A percentile compares a stretch with the other conserved stretches of the same genome.
phyloP scores from a whole-genome alignment of 163 green algal genomes.

The Coccomyxa subellipsoidea region DNA sequence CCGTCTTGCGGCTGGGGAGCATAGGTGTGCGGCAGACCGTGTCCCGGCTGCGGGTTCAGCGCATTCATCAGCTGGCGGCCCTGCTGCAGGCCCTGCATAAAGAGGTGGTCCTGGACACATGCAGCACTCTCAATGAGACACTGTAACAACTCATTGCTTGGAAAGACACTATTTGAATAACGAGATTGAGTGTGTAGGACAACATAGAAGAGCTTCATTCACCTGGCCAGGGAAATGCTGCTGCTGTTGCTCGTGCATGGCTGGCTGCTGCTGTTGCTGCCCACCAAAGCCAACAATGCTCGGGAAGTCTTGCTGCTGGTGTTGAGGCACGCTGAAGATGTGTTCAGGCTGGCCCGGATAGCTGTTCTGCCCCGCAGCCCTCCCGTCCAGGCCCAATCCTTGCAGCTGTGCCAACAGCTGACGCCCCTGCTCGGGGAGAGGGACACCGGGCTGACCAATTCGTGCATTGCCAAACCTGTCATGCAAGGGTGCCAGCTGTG shows the following conservation, averaged over 20 bases:
- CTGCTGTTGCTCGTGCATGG: conserved; percentile 22
- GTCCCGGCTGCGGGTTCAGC: not conserved
- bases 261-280: conserved; percentile 22
- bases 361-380: conserved; percentile 6
- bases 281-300: no score
- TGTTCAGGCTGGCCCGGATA: not conserved
- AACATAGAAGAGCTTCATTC: conserved; percentile 8
- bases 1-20: not conserved
- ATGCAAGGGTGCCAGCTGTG: conserved; percentile 18
- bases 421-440: no score
- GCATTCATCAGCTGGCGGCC: not conserved
- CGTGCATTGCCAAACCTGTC: no score
- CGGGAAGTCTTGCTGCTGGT: not conserved
- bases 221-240: conserved; percentile 22
- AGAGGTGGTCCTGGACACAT: not conserved
- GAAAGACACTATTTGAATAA: not conserved
- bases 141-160: no score
- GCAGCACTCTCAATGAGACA: not conserved
- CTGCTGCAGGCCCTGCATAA: not conserved
- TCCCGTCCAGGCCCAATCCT: not conserved
- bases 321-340: not conserved
- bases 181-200: not conserved
- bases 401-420: conserved; percentile 21
- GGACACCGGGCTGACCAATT: no score
- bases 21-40: not conserved